Conservation (phyloP, 2,329 filamentous ascomycete species). For the Colletotrichum sp. region DNA sequence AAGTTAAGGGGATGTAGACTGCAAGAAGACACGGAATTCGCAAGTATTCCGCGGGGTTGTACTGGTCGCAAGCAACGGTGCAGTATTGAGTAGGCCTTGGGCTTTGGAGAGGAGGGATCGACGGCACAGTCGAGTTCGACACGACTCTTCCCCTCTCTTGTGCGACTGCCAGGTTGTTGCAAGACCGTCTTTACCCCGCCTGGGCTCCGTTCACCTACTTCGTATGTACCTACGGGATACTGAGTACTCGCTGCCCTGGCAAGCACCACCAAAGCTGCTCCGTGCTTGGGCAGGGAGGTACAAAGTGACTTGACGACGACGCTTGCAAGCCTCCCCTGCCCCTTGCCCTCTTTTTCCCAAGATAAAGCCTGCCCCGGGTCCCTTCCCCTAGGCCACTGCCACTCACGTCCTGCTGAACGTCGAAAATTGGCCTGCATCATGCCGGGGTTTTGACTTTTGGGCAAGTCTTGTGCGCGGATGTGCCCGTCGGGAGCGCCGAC, state of each 20-base stretch:
- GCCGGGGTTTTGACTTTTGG: not conserved
- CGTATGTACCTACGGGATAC: not conserved
- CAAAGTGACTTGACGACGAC: not conserved
- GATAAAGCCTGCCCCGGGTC: not conserved
- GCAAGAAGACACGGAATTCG: not conserved
- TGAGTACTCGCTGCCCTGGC: not conserved
- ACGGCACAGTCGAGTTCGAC: not conserved
- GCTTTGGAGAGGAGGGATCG: not conserved
- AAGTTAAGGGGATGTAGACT: not conserved
- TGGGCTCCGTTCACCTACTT: not conserved
- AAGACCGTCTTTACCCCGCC: slow-evolving; percentile 6
- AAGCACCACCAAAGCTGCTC: not conserved
- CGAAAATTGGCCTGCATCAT: not conserved
- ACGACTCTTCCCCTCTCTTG: slow-evolving; percentile 10
- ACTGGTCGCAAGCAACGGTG: not conserved
- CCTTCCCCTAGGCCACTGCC: not conserved
- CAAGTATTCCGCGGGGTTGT: not conserved
- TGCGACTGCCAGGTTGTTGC: not conserved
- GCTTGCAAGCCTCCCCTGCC: not conserved
- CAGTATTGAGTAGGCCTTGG: not conserved
- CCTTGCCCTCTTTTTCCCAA: not conserved
- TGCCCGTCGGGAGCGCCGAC: slow-evolving; percentile 6
- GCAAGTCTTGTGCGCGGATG: not conserved
- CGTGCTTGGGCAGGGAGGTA: not conserved
- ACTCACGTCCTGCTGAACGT: not conserved